A percentile compares a stretch with the other conserved stretches of the same genome.
Evolutionary conservation across 108 stramenopile species (phyloP).

Genomic region (Skeletonema costatum): DNA sequence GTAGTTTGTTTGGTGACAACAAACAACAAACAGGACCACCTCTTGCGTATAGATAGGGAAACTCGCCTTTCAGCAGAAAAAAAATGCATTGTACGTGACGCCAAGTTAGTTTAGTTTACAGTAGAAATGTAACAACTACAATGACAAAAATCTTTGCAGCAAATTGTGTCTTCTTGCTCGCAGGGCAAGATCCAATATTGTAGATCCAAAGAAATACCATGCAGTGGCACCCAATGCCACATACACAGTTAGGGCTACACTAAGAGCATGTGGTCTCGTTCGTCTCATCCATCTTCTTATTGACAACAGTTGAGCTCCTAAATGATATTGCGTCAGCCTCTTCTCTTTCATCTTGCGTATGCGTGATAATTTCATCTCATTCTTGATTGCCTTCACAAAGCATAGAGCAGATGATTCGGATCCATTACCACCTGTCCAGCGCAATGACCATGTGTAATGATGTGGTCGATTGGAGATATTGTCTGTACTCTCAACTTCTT

Average conservation of each 20-base stretch:
- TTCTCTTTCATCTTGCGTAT: conserved; percentile 10
- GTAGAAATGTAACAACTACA: conserved; percentile 2
- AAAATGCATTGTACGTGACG: too few species aligned
- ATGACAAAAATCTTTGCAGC: not conserved
- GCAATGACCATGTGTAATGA: conserved; percentile 42
- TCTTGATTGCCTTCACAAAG: conserved; percentile 34
- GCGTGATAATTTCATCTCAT: conserved; percentile 5
- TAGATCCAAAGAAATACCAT: conserved; percentile 30
- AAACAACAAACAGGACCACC: too few species aligned
- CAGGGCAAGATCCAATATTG: conserved; percentile 5
- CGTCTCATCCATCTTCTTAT: conserved; percentile 15
- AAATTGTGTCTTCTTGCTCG: not conserved
- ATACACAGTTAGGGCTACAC: conserved; percentile 31
- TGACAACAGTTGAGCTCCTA: conserved; percentile 17
- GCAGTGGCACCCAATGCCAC: conserved; percentile 1
- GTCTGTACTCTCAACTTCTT: not conserved
- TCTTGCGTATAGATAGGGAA: too few species aligned
- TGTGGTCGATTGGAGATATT: not conserved
- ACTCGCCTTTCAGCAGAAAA: too few species aligned
- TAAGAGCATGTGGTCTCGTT: conserved; percentile 28
- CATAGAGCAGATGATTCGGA: conserved; percentile 17
- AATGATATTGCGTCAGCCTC: conserved; percentile 12
- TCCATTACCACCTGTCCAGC: conserved; percentile 49
- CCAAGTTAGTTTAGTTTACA: too few species aligned
- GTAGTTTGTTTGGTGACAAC: too few species aligned